Evolutionary conservation across 305 asterid species (phyloP).

Genomic region (Fraxinus velutina): DNA sequence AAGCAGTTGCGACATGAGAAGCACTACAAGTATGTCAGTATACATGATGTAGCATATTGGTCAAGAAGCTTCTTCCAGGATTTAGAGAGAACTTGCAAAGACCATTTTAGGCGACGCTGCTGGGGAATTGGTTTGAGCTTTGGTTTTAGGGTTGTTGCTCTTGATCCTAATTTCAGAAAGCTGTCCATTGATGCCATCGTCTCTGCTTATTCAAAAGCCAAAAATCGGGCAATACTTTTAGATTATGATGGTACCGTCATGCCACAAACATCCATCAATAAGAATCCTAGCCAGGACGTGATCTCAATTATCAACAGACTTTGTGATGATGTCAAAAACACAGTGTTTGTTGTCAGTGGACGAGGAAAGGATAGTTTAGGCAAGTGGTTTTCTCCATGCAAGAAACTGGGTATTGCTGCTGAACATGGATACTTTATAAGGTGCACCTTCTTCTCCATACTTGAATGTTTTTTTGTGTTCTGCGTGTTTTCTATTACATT

Average conservation of each 20-base stretch:
- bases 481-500: background rate
- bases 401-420: constrained; percentile 46
- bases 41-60: constrained; percentile 51
- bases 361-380: constrained; percentile 45
- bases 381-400: constrained; percentile 45
- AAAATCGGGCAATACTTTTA: constrained; percentile 40
- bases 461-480: background rate
- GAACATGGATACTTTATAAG: constrained; percentile 47
- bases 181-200: constrained; percentile 38
- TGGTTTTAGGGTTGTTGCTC: constrained; percentile 46
- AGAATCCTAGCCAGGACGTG: constrained; percentile 36
- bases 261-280: constrained; percentile 38
- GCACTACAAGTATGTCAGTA: constrained; percentile 46
- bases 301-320: constrained; percentile 33
- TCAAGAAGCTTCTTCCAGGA: constrained; percentile 49
- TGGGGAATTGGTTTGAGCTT: constrained; percentile 55
- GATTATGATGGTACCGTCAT: constrained; percentile 52
- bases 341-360: constrained; percentile 48
- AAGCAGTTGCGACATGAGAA: constrained; percentile 50
- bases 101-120: constrained; percentile 45
- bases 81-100: constrained; percentile 46
- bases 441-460: constrained; percentile 20
- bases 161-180: constrained; percentile 48
- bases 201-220: constrained; percentile 38
- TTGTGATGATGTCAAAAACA: constrained; percentile 37